phyloP scores from a whole-genome alignment of 75 land plant genomes.

The Cryptomeria japonica region DNA sequence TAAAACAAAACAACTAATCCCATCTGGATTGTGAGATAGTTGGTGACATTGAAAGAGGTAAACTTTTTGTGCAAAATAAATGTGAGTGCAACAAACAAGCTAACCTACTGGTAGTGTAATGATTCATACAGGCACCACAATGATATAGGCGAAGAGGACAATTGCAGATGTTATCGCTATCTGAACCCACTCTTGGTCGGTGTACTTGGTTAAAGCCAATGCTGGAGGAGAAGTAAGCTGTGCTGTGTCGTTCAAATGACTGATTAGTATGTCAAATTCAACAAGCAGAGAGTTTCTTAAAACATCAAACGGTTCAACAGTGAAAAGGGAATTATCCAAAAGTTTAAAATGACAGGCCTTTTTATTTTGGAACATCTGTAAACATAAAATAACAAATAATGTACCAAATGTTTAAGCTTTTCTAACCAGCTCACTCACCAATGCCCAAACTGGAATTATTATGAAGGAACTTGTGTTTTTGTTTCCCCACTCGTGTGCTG shows the following conservation, averaged over 20 bases:
- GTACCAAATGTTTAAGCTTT: no score
- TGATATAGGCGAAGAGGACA: not conserved
- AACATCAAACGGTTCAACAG: no score
- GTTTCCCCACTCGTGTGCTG: not conserved
- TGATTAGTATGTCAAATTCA: not conserved
- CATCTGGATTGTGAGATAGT: not conserved
- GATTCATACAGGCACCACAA: not conserved
- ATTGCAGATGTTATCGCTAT: not conserved
- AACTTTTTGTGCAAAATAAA: no score
- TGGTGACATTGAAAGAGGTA: not conserved
- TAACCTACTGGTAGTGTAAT: not conserved
- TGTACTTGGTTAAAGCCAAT: not conserved
- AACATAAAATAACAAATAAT: no score
- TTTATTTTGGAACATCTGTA: no score
- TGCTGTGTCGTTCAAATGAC: not conserved
- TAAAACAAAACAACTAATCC: not conserved
- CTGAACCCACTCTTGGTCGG: not conserved
- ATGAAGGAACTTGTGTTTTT: not conserved
- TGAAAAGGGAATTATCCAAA: no score
- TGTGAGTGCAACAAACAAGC: no score
- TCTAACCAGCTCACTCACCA: not conserved
- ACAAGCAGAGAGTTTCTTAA: no score
- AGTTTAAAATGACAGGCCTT: no score
- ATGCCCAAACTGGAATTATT: not conserved
- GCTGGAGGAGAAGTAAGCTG: not conserved